phyloP scores from a whole-genome alignment of 78 protist species.

The Creolimax fragrantissima region DNA sequence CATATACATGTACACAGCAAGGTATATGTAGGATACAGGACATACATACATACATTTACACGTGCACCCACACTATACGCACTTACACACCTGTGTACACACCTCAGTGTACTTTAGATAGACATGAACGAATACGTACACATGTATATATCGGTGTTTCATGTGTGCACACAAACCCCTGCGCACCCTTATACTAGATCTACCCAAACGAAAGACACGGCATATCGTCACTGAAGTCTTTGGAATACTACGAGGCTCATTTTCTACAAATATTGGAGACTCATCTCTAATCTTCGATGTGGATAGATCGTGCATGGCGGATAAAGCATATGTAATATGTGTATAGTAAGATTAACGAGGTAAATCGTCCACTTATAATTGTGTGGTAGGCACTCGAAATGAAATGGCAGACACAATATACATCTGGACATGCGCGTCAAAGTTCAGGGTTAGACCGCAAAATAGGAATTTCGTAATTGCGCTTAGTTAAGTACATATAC shows the following conservation, averaged over 20 bases:
- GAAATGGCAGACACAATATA: too few species aligned
- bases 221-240: not conserved
- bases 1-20: not conserved
- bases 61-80: not conserved
- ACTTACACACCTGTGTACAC: not conserved
- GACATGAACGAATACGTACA: not conserved
- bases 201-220: slow-evolving; percentile 33
- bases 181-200: not conserved
- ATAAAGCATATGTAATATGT: too few species aligned
- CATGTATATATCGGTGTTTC: not conserved
- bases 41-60: not conserved
- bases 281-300: not conserved
- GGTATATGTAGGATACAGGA: not conserved
- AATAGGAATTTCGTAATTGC: too few species aligned
- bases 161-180: not conserved
- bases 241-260: slow-evolving; percentile 4
- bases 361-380: too few species aligned
- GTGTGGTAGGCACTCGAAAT: too few species aligned
- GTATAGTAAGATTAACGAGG: too few species aligned
- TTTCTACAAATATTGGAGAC: not conserved
- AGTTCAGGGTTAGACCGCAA: too few species aligned
- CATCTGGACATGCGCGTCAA: too few species aligned
- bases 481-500: too few species aligned
- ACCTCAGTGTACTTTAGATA: not conserved
- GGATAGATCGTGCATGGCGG: too few species aligned